phyloP scores from a whole-genome alignment of 169 alveolate genomes.

The Cryptosporidium sp. region DNA sequence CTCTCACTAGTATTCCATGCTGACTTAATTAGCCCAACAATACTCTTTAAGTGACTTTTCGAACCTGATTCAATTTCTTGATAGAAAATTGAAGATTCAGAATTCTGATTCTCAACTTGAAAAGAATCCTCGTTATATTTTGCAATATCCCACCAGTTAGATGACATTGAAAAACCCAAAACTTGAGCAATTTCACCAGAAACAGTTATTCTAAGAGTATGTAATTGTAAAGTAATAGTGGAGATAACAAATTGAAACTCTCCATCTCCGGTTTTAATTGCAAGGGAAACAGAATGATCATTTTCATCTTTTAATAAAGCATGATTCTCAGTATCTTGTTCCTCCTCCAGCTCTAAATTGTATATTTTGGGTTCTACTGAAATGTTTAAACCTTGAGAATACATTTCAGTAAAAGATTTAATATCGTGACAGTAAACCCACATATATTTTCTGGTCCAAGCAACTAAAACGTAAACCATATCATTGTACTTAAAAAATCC shows the following conservation, averaged over 20 bases:
- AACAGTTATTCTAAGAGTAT: conserved; percentile 27
- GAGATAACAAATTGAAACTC: conserved; percentile 54
- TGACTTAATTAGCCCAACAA: conserved; percentile 4
- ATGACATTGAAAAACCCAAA: conserved; percentile 23
- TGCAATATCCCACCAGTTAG: conserved; percentile 73
- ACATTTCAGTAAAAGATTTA: conserved; percentile 28
- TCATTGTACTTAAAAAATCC: conserved; percentile 24
- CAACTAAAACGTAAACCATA: conserved; percentile 36
- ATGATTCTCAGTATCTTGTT: not conserved
- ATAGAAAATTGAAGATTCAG: not conserved
- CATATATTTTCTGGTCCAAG: conserved; percentile 46
- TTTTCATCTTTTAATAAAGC: not conserved
- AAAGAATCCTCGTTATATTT: conserved; percentile 3
- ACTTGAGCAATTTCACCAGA: conserved; percentile 28
- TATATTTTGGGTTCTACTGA: conserved; percentile 55
- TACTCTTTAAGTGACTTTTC: not conserved
- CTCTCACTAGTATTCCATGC: conserved; percentile 14
- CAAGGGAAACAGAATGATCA: conserved; percentile 14
- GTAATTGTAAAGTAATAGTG: not conserved
- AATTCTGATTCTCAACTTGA: not conserved
- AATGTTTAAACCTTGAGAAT: conserved; percentile 40
- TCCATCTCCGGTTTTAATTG: conserved; percentile 37
- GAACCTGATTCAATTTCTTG: not conserved
- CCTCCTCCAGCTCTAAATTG: conserved; percentile 30
- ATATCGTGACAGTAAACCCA: conserved; percentile 75